Percentiles rank a stretch among this genome's conserved stretches.
Evolutionary conservation across 1,284 basidiomycete genomes (phyloP).

Genomic region (Athelia psychrophila): DNA sequence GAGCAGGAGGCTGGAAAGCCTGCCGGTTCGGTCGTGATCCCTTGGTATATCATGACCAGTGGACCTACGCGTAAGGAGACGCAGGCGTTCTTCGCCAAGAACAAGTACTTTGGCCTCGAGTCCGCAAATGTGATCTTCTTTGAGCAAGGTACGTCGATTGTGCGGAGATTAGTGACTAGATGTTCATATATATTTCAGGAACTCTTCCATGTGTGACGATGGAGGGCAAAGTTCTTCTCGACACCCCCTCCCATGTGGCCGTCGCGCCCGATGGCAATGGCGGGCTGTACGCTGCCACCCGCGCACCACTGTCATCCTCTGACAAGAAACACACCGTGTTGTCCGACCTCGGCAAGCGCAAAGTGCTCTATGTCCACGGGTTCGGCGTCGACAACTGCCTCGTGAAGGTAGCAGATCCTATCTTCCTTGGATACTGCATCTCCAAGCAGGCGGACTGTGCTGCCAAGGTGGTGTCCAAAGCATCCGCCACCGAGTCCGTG

Average conservation of each 20-base stretch:
- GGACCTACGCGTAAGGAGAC: constrained; percentile 92
- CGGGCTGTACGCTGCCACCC: constrained; percentile 93
- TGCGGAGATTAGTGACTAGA: constrained; percentile 5
- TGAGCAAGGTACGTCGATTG: constrained; percentile 79
- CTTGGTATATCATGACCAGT: constrained; percentile 99
- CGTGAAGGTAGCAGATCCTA: constrained; percentile 94
- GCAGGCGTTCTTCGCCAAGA: constrained; percentile 79
- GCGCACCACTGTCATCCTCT: constrained; percentile 66
- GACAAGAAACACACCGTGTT: constrained; percentile 74
- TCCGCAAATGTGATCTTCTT: constrained; percentile 88
- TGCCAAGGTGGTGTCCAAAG: constrained; percentile 95
- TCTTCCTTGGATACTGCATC: constrained; percentile 95
- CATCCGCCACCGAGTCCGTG: constrained; percentile 85
- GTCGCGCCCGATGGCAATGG: constrained; percentile 99
- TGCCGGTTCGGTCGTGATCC: constrained; percentile 64
- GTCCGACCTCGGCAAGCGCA: constrained; percentile 76
- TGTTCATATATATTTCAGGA: constrained; percentile 45
- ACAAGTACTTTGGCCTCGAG: constrained; percentile 85
- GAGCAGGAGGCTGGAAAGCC: constrained; percentile 51
- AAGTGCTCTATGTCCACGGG: constrained; percentile 88
- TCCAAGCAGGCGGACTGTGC: constrained; percentile 84
- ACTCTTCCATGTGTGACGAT: constrained; percentile 93
- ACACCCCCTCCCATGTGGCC: constrained; percentile 74
- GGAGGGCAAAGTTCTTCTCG: constrained; percentile 93
- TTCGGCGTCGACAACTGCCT: constrained; percentile 99